These are phyloP conservation scores for Eleusine coracana DNA, from an alignment of 176 grass and related monocot species.

Conservation along the genomic window DNA sequence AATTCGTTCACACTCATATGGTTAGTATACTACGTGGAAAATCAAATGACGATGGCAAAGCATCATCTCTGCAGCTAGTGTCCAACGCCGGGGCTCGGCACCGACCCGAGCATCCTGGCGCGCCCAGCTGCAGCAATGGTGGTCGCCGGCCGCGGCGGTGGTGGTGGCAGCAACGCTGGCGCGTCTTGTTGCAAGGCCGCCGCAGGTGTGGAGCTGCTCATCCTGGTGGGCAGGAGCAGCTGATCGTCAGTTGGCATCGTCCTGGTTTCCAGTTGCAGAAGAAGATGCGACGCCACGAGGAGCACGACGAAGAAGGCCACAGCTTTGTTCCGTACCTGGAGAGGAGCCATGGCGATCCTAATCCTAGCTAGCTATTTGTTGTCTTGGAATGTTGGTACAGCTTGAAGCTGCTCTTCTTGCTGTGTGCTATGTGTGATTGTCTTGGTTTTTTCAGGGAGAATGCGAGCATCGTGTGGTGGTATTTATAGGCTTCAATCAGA, in stretches of 20 bases:
- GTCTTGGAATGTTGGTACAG: background rate
- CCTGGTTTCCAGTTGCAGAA: constrained; percentile 24
- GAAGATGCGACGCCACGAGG: background rate
- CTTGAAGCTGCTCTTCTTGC: background rate
- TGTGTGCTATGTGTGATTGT: background rate
- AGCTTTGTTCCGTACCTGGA: background rate
- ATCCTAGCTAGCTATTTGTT: no score
- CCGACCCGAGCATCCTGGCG: constrained; percentile 53
- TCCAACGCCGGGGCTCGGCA: constrained; percentile 66
- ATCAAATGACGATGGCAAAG: background rate
- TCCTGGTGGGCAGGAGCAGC: background rate
- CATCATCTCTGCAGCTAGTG: constrained; percentile 43
- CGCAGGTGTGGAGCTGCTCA: background rate
- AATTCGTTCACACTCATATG: background rate
- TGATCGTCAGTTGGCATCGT: background rate
- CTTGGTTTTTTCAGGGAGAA: background rate
- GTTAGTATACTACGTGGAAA: constrained; percentile 1
- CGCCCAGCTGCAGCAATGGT: background rate
- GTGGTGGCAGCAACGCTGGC: background rate
- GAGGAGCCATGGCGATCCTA: constrained; percentile 5
- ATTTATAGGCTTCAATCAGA: constrained; percentile 30
- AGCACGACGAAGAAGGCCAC: background rate
- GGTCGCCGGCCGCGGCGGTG: background rate
- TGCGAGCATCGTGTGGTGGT: background rate
- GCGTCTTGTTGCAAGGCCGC: background rate